Evolutionary conservation across 2,329 filamentous ascomycete species (phyloP).

Genomic region (Cordyceps cicadae): DNA sequence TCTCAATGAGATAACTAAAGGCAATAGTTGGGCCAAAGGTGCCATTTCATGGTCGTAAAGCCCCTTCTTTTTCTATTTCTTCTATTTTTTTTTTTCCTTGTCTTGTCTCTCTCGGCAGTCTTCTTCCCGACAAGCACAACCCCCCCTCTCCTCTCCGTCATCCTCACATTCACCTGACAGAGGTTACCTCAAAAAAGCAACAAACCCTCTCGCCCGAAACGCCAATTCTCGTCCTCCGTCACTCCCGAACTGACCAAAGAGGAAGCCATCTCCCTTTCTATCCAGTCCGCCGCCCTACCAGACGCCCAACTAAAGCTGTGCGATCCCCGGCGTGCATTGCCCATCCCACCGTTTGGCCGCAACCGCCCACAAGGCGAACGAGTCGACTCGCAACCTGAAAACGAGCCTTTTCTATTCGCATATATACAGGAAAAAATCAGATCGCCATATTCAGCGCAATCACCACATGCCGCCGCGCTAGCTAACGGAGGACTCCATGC

Average conservation of each 20-base stretch:
- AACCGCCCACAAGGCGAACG: not conserved
- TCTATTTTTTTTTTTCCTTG: not conserved
- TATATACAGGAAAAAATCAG: not conserved
- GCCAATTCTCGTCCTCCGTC: not conserved
- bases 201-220: not conserved
- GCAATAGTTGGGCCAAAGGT: not conserved
- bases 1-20: not conserved
- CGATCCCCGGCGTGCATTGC: not conserved
- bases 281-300: not conserved
- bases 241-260: not conserved
- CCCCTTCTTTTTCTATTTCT: not conserved
- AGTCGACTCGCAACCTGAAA: not conserved
- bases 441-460: not conserved
- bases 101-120: not conserved
- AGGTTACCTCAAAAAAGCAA: not conserved
- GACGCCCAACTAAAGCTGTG: not conserved
- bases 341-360: not conserved
- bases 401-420: not conserved
- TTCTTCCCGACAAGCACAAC: not conserved
- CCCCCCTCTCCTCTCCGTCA: not conserved
- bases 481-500: slow-evolving; percentile 3
- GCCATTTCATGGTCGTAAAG: not conserved
- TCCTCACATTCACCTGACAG: not conserved
- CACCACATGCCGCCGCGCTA: slow-evolving; percentile 11
- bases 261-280: not conserved